Evolutionary conservation across 2,329 filamentous ascomycete genomes (phyloP).

Genomic region (Emmonsia crescens): DNA sequence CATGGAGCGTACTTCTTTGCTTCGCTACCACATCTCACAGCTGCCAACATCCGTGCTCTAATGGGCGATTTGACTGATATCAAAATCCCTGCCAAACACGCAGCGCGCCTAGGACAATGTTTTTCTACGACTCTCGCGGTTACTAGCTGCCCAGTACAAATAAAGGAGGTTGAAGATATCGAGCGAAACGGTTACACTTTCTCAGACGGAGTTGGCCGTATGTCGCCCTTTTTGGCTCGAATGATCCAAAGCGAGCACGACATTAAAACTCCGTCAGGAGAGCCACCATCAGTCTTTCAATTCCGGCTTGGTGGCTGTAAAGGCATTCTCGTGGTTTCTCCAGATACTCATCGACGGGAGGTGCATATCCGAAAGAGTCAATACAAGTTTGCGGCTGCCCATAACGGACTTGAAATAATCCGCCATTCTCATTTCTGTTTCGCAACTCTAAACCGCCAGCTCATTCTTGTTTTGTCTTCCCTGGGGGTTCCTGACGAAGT

Average conservation of each 20-base stretch:
- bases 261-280: conserved; percentile 41
- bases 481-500: conserved; percentile 59
- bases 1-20: conserved; percentile 91
- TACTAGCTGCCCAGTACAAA: conserved; percentile 47
- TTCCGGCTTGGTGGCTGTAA: conserved; percentile 91
- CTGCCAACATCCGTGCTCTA: conserved; percentile 66
- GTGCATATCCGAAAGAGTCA: conserved; percentile 77
- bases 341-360: conserved; percentile 53
- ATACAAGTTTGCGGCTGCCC: conserved; percentile 66
- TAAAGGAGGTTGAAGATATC: conserved; percentile 57
- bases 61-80: conserved; percentile 83
- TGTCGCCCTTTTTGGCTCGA: conserved; percentile 66
- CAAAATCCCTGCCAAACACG: conserved; percentile 74
- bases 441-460: conserved; percentile 79
- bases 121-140: conserved; percentile 86
- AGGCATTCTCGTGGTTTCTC: conserved; percentile 70
- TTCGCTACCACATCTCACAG: conserved; percentile 53
- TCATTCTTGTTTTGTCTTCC: conserved; percentile 71
- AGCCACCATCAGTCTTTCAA: conserved; percentile 72
- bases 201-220: conserved; percentile 85
- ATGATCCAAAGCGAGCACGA: conserved; percentile 63
- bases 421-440: conserved; percentile 64
- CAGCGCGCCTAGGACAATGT: conserved; percentile 82
- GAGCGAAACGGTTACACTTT: conserved; percentile 60
- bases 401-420: conserved; percentile 73